A percentile compares a stretch with the other conserved stretches of the same genome.
phyloP scores from a whole-genome alignment of 1,139 yeast species.

The Sugiyamaella xylanicola region DNA sequence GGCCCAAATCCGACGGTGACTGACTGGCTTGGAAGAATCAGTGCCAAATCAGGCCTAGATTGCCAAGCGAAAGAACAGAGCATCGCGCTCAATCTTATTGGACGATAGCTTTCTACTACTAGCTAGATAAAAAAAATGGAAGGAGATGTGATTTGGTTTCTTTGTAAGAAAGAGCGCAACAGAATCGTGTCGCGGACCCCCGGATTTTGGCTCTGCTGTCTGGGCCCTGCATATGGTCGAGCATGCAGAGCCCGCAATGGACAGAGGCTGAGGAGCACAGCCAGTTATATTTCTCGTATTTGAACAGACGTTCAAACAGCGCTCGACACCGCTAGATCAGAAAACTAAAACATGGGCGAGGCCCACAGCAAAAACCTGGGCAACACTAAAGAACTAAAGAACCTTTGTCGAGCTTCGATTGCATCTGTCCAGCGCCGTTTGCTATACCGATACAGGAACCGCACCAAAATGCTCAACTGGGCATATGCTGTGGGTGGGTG shows the following conservation, averaged over 20 bases:
- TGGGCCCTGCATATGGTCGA: too few species aligned
- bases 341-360: neutral
- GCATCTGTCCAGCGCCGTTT: constrained; percentile 14
- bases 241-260: too few species aligned
- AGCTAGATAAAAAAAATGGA: neutral
- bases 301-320: too few species aligned
- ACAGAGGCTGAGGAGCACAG: too few species aligned
- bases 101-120: neutral
- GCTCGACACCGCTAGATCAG: too few species aligned
- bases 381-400: neutral
- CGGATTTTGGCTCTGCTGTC: too few species aligned
- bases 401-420: constrained; percentile 9
- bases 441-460: constrained; percentile 10
- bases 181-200: too few species aligned
- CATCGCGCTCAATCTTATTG: neutral
- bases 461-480: neutral
- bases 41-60: too few species aligned
- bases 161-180: too few species aligned
- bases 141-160: too few species aligned
- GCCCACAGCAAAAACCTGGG: neutral
- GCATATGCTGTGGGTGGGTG: neutral
- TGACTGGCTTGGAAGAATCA: neutral
- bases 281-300: neutral
- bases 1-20: neutral
- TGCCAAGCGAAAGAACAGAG: neutral